phyloP scores from a whole-genome alignment of 2,329 filamentous ascomycete species.

The Neopestalotiopsis sp. region DNA sequence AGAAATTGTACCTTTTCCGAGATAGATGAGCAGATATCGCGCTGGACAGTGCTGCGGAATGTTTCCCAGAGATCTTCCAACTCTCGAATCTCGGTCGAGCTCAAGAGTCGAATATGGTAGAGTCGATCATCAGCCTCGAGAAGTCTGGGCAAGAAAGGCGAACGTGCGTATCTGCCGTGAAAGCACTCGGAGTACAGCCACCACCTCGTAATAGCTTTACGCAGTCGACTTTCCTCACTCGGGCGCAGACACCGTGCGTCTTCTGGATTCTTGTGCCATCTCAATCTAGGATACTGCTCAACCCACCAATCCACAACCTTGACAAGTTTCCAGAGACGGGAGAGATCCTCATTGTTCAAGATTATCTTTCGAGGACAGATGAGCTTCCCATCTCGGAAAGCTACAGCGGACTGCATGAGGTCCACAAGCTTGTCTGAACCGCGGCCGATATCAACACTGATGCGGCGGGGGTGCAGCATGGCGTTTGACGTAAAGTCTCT shows the following conservation, averaged over 20 bases:
- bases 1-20: conserved; percentile 30
- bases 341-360: conserved; percentile 33
- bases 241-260: conserved; percentile 49
- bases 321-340: conserved; percentile 37
- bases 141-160: conserved; percentile 24
- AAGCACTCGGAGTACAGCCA: conserved; percentile 61
- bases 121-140: conserved; percentile 33
- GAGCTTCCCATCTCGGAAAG: conserved; percentile 27
- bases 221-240: conserved; percentile 52
- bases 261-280: conserved; percentile 52
- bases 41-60: conserved; percentile 31
- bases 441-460: conserved; percentile 27
- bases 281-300: conserved; percentile 44
- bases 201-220: conserved; percentile 58
- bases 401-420: conserved; percentile 25
- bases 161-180: conserved; percentile 48
- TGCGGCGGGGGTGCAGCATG: conserved; percentile 33
- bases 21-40: conserved; percentile 37
- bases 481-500: conserved; percentile 28
- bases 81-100: conserved; percentile 35
- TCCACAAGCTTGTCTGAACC: conserved; percentile 24
- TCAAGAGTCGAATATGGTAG: conserved; percentile 32
- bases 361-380: conserved; percentile 29
- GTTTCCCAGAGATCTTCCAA: conserved; percentile 31
- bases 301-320: conserved; percentile 46